Base-by-base conservation (phyloP, 148 eudicot genomes). In the Fagopyrum homotropicum region DNA sequence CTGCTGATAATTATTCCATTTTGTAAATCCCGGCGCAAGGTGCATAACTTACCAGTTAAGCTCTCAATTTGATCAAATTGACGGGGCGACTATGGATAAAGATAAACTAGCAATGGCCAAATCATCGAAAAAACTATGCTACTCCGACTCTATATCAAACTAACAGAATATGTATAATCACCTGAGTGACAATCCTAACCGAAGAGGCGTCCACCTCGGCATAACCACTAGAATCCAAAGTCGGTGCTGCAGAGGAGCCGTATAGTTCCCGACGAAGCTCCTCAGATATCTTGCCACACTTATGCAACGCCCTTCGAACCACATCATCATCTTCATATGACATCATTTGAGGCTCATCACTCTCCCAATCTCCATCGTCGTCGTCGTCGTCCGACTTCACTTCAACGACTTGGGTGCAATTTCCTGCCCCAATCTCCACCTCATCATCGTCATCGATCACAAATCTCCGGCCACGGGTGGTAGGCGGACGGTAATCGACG, bases 161-260 rank as follows among this genome's bases (percentile, higher is more conserved):
- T 35, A 63, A 63, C 6, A 30, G 15, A 63, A 11, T 2, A 63
- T 11, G 11, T 8, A 43, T 12, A 12, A 40, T 66, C 14, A 95
- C 98, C 93, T 95, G 97, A 86, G 91, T 92, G 72, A 92, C 94
- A 76, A 95, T 92, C 75, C 88, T 77, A 19, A 86, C 89, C 6
- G 93, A 86, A 56, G 97, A 86, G 73, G 86, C 83, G 19, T 89
- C 97, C 26, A 83, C 86, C 75, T 90, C 96, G 0, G 96, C 75
- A 78, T 86, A 95, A 9, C 89, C 79, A 64, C 88, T 90, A 75
- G 83, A 83, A 1, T 78, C 77, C 1, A 66, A 83, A 5, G 61
- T 45, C 9, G 47, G 2, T 10, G 73, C 63, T 0, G 78, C 35
- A 3, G 88, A 77, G 10, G 90, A 83, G 7, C 98, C 97, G 22